Evolutionary conservation across 169 alveolate species (phyloP).

Genomic region (Eimeria acervulina): DNA sequence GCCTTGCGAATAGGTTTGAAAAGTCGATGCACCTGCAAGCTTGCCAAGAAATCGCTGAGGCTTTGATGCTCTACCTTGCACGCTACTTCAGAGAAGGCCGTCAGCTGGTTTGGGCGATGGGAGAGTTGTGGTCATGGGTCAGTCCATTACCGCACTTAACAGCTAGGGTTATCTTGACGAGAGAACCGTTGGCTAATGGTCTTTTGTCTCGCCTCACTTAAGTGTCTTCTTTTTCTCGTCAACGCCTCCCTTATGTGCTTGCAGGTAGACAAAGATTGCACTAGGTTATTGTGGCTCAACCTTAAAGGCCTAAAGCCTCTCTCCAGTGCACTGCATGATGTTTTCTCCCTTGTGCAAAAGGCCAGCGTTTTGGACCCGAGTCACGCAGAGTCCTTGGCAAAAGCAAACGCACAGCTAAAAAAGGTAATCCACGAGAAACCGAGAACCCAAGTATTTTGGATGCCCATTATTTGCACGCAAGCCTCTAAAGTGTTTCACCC

Average conservation of each 20-base stretch:
- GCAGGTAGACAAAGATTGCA: conserved; percentile 56
- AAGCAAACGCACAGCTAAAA: conserved; percentile 55
- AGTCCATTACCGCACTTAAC: neutral
- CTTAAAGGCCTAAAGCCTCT: conserved; percentile 63
- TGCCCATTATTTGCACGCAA: neutral
- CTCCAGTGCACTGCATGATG: conserved; percentile 37
- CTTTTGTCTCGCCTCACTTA: neutral
- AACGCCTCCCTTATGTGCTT: neutral
- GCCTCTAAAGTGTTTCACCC: neutral
- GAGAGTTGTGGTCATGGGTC: conserved; percentile 81
- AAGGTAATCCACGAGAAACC: conserved; percentile 17
- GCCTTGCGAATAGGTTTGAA: conserved; percentile 56
- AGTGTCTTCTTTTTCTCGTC: neutral
- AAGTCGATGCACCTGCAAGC: conserved; percentile 77
- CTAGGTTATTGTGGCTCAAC: conserved; percentile 75
- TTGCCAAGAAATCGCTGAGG: conserved; percentile 78
- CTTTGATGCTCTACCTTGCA: conserved; percentile 75
- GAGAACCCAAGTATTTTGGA: neutral
- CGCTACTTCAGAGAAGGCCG: conserved; percentile 76
- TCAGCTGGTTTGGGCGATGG: conserved; percentile 70
- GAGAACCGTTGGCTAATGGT: neutral
- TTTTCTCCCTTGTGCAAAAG: conserved; percentile 45
- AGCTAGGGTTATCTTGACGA: neutral
- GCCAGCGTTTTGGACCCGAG: conserved; percentile 43
- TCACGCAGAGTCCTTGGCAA: conserved; percentile 2